Evolutionary conservation across 2,329 filamentous ascomycete genomes (phyloP).

Genomic region (Cryphonectria carpinicola): DNA sequence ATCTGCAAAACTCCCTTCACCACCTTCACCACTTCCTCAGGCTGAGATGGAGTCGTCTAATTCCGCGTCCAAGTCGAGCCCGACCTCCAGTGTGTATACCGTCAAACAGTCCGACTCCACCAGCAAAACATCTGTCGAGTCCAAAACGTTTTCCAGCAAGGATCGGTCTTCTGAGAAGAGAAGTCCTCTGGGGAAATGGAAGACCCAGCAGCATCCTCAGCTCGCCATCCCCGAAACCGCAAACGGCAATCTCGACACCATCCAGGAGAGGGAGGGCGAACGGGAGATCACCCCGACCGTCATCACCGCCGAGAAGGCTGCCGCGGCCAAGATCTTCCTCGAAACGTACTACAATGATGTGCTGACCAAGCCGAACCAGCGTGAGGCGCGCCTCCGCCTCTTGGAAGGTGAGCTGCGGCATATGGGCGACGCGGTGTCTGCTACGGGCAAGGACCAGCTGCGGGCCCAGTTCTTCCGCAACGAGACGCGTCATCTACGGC

Average conservation of each 20-base stretch:
- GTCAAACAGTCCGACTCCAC: slow-evolving; percentile 37
- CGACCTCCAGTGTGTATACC: slow-evolving; percentile 32
- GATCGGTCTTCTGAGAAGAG: slow-evolving; percentile 36
- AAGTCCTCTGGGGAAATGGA: slow-evolving; percentile 35
- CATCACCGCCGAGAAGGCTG: slow-evolving; percentile 74
- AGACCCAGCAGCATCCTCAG: slow-evolving; percentile 29
- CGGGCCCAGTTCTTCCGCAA: slow-evolving; percentile 64
- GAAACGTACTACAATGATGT: slow-evolving; percentile 83
- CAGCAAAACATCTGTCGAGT: slow-evolving; percentile 46
- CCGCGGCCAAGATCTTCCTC: slow-evolving; percentile 82
- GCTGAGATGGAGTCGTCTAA: slow-evolving; percentile 18
- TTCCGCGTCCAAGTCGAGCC: slow-evolving; percentile 33
- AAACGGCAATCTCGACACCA: slow-evolving; percentile 37
- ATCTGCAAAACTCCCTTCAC: slow-evolving; percentile 29
- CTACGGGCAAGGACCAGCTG: slow-evolving; percentile 56
- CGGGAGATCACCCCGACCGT: slow-evolving; percentile 40
- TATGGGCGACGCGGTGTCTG: slow-evolving; percentile 51
- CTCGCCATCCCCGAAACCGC: slow-evolving; percentile 30
- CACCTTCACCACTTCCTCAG: slow-evolving; percentile 21
- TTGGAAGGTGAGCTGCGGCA: slow-evolving; percentile 67
- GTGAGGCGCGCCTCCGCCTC: slow-evolving; percentile 63
- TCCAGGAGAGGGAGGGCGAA: slow-evolving; percentile 41
- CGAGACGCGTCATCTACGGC: slow-evolving; percentile 77
- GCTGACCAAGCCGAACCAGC: slow-evolving; percentile 58
- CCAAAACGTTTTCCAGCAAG: slow-evolving; percentile 41